Evolutionary conservation across 305 asterid genomes (phyloP).

Genomic region (Fraxinus velutina): DNA sequence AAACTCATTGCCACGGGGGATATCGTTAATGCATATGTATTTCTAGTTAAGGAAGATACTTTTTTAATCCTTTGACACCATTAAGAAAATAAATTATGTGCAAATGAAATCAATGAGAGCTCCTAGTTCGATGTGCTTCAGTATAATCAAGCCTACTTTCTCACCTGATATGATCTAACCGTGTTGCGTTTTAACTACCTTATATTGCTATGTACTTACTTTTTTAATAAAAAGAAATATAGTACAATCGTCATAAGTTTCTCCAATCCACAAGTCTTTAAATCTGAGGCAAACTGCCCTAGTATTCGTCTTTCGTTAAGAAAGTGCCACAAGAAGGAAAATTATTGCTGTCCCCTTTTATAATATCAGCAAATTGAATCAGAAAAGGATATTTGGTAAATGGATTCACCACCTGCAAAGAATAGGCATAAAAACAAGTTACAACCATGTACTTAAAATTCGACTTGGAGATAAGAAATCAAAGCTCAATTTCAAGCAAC

Average conservation of each 20-base stretch:
- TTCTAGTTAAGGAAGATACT: conserved; percentile 39
- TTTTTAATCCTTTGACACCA: not conserved
- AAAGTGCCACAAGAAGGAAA: not conserved
- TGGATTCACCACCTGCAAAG: conserved; percentile 86
- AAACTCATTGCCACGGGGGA: conserved; percentile 90
- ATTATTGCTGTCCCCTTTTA: not conserved
- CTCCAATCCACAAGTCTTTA: not conserved
- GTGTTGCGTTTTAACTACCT: not conserved
- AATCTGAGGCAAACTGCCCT: not conserved
- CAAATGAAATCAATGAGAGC: not conserved
- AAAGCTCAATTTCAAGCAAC: not conserved
- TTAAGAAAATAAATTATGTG: not conserved
- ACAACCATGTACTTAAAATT: not conserved
- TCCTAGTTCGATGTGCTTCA: not conserved
- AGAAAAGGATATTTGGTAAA: conserved; percentile 87
- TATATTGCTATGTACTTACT: not conserved
- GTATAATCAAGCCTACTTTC: not conserved
- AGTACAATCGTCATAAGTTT: not conserved
- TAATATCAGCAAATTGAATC: conserved; percentile 7
- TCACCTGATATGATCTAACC: not conserved
- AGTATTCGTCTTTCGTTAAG: not conserved
- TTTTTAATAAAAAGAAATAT: not conserved
- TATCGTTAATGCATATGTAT: conserved; percentile 80
- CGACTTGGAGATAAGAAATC: not conserved
- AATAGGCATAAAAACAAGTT: conserved; percentile 16